A percentile compares a stretch with the other conserved stretches of the same genome.
These are phyloP conservation scores for Blastocrithidia nonstop DNA, from an alignment of 208 protist species.

Conservation along the genomic window DNA sequence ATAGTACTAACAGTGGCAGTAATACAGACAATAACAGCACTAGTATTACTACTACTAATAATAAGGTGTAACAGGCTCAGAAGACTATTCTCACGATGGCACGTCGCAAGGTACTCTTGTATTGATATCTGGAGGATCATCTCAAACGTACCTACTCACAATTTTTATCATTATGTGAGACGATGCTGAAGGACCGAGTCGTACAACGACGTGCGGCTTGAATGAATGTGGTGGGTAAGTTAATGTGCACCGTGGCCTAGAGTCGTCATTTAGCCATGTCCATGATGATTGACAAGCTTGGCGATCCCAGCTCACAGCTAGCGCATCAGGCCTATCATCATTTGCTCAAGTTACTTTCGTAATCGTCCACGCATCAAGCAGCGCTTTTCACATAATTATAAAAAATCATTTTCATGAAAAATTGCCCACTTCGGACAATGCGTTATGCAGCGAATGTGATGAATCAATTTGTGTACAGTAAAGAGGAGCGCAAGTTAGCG, in stretches of 20 bases:
- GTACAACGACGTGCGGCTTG: conserved; percentile 73
- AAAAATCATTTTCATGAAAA: conserved; percentile 83
- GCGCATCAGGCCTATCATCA: conserved; percentile 81
- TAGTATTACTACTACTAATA: not conserved
- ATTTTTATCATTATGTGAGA: conserved; percentile 73
- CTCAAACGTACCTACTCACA: conserved; percentile 82
- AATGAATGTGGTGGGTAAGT: conserved; percentile 74
- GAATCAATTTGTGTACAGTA: conserved; percentile 87
- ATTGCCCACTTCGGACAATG: conserved; percentile 79
- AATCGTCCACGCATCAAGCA: conserved; percentile 75
- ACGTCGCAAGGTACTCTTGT: conserved; percentile 57
- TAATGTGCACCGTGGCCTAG: conserved; percentile 74
- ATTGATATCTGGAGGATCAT: conserved; percentile 87
- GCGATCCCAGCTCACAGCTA: conserved; percentile 52
- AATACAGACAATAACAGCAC: not conserved
- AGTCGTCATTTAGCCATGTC: conserved; percentile 56
- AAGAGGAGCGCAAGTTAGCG: conserved; percentile 80
- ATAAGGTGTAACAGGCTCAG: not conserved
- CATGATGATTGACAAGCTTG: conserved; percentile 87
- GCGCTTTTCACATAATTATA: conserved; percentile 81
- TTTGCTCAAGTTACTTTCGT: conserved; percentile 57
- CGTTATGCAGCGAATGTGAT: conserved; percentile 81
- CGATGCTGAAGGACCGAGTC: conserved; percentile 80
- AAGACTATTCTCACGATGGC: not conserved
- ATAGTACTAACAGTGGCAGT: not conserved